Base-by-base conservation (phyloP, 139 green algal genomes). In the Pseudopediastrum boryanum region DNA sequence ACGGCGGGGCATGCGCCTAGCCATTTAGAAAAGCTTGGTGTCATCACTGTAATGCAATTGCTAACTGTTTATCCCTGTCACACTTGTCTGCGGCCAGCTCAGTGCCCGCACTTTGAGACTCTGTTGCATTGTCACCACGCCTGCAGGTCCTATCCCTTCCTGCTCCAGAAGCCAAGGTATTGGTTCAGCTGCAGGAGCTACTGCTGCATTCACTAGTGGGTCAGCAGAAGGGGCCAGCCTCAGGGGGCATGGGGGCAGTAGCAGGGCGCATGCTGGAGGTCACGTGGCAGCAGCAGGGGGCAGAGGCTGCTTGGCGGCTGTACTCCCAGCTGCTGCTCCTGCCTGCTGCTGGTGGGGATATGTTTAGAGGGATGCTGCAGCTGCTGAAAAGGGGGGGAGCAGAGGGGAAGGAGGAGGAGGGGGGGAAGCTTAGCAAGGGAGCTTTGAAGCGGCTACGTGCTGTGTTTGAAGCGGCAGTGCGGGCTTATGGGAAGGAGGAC, bases 401-500 rank as follows among this genome's bases (percentile, higher is more conserved):
- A 73, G 71, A 52, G 48, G 58, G 58, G 73, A 39, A 48, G 13
- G 16, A 44, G 23, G 42, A 3, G 4, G 56, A 25, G 12, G 67
- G 12, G 16, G 3, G 38, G 16, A 13, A 31, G 50, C 29, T 74
- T 56, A 6, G 9, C n/a, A 33, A n/a, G 10, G 64, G 42, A 36
- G 79, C 41, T 2, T 1, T 66, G 31, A 25, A 65, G 42, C 23
- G 79, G 2, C 56, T 89, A 8, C 43, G 50, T 1, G 48, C 69
- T 0, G 41, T 93, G 25, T 92, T 89, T 74, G 86, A 94, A 77
- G 86, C 81, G 2, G 90, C 84, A 2, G 64, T 86, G 19, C 77
- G 41, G 23, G 77, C 79, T 5, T 87, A 94, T 74, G 90, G 90
- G 1, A 21, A 10, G 0, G 48, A 31, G 0, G 88, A 92, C 50